These are phyloP conservation scores for Komagataella mondaviorum DNA, from an alignment of 805 yeast species.

Conservation along the genomic window DNA sequence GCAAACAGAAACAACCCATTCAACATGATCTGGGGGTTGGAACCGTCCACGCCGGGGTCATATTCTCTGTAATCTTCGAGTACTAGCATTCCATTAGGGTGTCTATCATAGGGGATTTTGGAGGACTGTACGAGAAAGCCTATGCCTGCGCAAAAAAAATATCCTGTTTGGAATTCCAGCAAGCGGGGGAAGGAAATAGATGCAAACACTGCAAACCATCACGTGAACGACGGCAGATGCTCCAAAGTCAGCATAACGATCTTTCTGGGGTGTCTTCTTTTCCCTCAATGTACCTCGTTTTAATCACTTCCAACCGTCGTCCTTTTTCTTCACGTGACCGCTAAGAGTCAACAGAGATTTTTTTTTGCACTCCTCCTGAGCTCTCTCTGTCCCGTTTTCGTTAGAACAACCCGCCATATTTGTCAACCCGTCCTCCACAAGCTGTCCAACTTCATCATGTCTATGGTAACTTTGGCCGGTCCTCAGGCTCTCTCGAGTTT, in stretches of 20 bases:
- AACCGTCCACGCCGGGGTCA: not conserved
- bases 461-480: constrained; percentile 57
- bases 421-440: not conserved
- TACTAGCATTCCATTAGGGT: not conserved
- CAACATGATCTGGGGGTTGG: not conserved
- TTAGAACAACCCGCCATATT: not conserved
- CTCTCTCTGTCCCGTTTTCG: not conserved
- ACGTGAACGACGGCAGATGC: not conserved
- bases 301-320: not conserved
- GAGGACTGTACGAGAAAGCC: not conserved
- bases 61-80: not conserved
- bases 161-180: not conserved
- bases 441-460: not conserved
- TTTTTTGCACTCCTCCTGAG: not conserved
- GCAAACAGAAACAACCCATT: constrained; percentile 26
- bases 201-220: too few relatives aligned
- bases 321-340: not conserved
- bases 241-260: not conserved
- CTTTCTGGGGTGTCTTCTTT: too few relatives aligned
- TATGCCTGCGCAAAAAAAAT: not conserved
- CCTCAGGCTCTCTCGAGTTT: constrained; percentile 83
- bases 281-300: too few relatives aligned
- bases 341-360: not conserved
- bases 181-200: not conserved
- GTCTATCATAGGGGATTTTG: not conserved